These are phyloP conservation scores for Phascolomyces articulosus DNA, from an alignment of 371 early-diverging fungal species.

Conservation along the genomic window DNA sequence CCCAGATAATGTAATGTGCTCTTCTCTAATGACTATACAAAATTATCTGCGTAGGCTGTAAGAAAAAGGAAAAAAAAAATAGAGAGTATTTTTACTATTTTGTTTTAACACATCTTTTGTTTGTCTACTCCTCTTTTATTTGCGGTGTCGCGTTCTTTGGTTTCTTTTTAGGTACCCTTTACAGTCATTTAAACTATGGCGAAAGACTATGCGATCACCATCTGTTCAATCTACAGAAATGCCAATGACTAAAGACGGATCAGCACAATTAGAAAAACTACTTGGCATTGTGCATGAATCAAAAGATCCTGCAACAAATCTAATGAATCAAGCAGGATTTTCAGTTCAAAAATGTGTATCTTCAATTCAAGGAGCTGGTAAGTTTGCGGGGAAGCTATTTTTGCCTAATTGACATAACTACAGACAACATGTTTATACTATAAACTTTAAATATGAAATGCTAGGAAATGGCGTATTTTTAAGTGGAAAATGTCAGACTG, in stretches of 20 bases:
- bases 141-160: background rate
- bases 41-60: background rate
- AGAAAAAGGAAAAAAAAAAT: background rate
- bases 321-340: conserved; percentile 4
- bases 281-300: background rate
- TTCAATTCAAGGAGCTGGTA: conserved; percentile 12
- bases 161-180: conserved; percentile 11
- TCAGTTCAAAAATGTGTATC: conserved; percentile 8
- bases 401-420: background rate
- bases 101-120: too few species aligned
- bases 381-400: background rate
- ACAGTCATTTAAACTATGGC: conserved; percentile 12
- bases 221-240: background rate
- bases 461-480: conserved; percentile 9
- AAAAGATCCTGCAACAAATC: background rate
- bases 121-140: background rate
- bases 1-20: too few species aligned
- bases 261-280: background rate
- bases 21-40: background rate
- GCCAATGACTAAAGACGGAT: background rate
- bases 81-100: too few species aligned
- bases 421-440: background rate
- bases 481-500: conserved; percentile 1
- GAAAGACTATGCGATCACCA: conserved; percentile 17
- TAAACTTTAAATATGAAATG: too few species aligned